Conservation (phyloP, 2,329 filamentous ascomycete species). For the Colletotrichum chlorophyti region DNA sequence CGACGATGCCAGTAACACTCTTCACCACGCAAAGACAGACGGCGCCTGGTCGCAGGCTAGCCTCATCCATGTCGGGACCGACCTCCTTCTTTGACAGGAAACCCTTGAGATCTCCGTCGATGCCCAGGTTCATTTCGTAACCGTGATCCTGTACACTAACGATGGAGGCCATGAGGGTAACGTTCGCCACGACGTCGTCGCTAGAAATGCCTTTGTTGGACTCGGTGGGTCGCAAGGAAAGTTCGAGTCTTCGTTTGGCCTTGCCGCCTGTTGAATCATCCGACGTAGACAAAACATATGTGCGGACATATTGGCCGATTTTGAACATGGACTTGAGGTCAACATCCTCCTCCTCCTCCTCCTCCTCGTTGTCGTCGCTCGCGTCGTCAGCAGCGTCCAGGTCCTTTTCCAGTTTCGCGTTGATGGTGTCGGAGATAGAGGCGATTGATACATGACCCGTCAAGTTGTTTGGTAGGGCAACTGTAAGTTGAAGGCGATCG, state of each 20-base stretch:
- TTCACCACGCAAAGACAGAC: conserved; percentile 86
- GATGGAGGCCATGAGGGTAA: conserved; percentile 86
- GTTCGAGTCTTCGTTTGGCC: conserved; percentile 81
- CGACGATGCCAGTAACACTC: conserved; percentile 79
- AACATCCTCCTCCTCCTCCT: conserved; percentile 63
- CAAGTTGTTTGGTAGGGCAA: conserved; percentile 92
- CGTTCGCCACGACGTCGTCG: conserved; percentile 76
- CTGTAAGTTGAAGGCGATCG: conserved; percentile 76
- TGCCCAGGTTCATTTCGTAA: conserved; percentile 88
- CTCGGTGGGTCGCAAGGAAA: conserved; percentile 81
- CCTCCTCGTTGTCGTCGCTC: conserved; percentile 61
- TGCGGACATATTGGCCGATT: conserved; percentile 87
- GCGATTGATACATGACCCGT: conserved; percentile 89
- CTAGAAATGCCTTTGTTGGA: conserved; percentile 78
- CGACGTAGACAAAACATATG: conserved; percentile 79
- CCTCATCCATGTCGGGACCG: conserved; percentile 67
- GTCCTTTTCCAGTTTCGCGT: conserved; percentile 75
- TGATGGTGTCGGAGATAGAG: conserved; percentile 85
- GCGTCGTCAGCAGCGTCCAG: conserved; percentile 60
- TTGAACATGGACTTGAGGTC: conserved; percentile 79
- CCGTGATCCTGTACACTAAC: conserved; percentile 95
- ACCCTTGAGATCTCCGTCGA: conserved; percentile 71
- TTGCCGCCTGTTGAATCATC: conserved; percentile 69
- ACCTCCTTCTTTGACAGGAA: conserved; percentile 89
- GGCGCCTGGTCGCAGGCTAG: conserved; percentile 78